Conservation (phyloP, 2,329 filamentous ascomycete species). For the Trichophaea hybrida region DNA sequence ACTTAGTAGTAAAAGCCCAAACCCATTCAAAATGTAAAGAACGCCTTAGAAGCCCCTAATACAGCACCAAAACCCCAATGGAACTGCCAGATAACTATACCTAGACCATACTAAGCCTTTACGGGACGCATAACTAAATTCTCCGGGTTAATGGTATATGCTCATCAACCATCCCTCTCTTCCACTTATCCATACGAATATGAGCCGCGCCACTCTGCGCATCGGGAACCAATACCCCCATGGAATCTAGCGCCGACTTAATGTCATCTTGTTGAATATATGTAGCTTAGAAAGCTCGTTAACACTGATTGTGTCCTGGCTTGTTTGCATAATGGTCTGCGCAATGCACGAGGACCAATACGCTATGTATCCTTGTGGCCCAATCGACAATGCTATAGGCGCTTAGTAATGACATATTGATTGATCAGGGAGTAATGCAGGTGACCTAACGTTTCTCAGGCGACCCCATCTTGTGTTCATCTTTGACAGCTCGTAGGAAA, state of each 20-base stretch:
- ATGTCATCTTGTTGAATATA: slow-evolving; percentile 23
- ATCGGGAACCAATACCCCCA: not conserved
- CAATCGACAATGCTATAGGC: slow-evolving; percentile 23
- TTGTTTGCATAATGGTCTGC: slow-evolving; percentile 3
- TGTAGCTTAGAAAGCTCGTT: slow-evolving; percentile 17
- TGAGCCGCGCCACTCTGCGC: not conserved
- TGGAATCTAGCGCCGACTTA: not conserved
- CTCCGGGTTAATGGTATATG: not conserved
- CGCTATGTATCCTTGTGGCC: slow-evolving; percentile 22
- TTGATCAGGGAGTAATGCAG: not conserved
- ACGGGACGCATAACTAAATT: not conserved
- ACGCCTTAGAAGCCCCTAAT: too few species aligned
- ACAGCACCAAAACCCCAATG: too few species aligned
- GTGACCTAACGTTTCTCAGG: slow-evolving; percentile 56
- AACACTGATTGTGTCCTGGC: slow-evolving; percentile 8
- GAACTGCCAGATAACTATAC: too few species aligned
- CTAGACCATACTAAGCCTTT: too few species aligned
- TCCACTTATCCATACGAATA: not conserved
- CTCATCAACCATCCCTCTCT: not conserved
- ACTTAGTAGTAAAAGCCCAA: too few species aligned
- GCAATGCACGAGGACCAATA: slow-evolving; percentile 22
- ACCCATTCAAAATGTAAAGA: too few species aligned
- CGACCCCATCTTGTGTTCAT: slow-evolving; percentile 71
- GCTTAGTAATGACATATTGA: not conserved
- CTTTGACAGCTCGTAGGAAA: slow-evolving; percentile 81